Base-by-base conservation (phyloP, 163 green algal species). In the Coccomyxa subellipsoidea region DNA sequence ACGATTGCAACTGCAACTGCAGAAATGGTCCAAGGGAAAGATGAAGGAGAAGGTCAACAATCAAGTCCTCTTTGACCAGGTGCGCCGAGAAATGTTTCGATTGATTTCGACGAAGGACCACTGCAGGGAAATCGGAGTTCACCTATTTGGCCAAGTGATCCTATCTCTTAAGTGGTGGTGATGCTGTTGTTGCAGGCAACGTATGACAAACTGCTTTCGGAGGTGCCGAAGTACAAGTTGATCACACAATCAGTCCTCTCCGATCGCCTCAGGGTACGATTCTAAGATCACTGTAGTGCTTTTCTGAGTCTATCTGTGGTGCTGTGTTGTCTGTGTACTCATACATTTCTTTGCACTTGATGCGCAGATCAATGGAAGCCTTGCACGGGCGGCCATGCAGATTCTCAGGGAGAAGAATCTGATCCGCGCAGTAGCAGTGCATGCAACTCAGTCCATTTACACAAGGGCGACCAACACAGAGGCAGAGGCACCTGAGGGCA, bases 141-240 rank as follows among this genome's bases (percentile, higher is more conserved):
- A 27, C 47, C 47, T 5, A 59, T 76, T 6, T 69, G 38, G 38
- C 35, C 15, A 9, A 40, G 31, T 39, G 27, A 7, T 12, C 31
- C 37, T 54, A 12, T 79, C 2, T 59, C 12, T 54, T 34, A 53
- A 54, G 73, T 6, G 10, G 29, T 35, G 47, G 73, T 54, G 32
- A 2, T 69, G 0, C 21, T 71, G 15, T 38, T 36, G 2, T 38
- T 85, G 73, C 88, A 98, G 94, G 85, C 91, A 79, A 97, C 94
- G 8, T 98, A 99, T 80, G 96, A 99, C 83, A 99, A 99, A 94
- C 87, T 99, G 77, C 83, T 96, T 9, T 85, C 90, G 77, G 96
- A 99, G 92, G 96, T 99, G 86, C 95, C 97, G 82, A 99, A 99
- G 93, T 99, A 98, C 92, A 99, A 99, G 92, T 96, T 99, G 93